A percentile compares a stretch with the other conserved stretches of the same genome.
Evolutionary conservation across 2,329 filamentous ascomycete genomes (phyloP).

Genomic region (Colletotrichum scovillei): DNA sequence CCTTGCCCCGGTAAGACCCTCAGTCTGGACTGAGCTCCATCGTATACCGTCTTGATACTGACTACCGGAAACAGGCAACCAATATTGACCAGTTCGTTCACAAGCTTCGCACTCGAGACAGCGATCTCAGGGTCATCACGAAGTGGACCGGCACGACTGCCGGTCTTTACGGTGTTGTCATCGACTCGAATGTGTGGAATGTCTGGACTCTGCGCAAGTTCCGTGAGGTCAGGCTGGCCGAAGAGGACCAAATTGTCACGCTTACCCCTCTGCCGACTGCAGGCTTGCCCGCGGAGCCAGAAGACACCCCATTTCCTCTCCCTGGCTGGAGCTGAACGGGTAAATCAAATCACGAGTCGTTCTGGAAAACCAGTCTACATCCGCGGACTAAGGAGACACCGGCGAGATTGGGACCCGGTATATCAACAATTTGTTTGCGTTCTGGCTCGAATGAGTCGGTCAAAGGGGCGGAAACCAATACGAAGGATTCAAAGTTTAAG

Average conservation of each 20-base stretch:
- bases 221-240: slow-evolving; percentile 11
- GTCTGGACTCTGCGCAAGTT: background rate
- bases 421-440: no score
- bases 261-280: background rate
- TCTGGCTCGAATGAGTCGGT: no score
- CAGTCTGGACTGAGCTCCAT: background rate
- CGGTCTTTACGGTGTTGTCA: slow-evolving; percentile 19
- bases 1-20: slow-evolving; percentile 13
- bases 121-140: background rate
- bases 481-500: no score
- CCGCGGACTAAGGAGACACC: background rate
- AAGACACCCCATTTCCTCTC: background rate
- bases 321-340: background rate
- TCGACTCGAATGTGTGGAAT: slow-evolving; percentile 17
- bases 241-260: slow-evolving; percentile 4
- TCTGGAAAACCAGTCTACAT: background rate
- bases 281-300: background rate
- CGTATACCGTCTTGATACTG: no score
- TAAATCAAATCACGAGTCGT: no score
- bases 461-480: no score
- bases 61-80: background rate
- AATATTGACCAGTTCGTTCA: slow-evolving; percentile 13
- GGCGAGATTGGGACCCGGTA: no score
- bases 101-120: background rate
- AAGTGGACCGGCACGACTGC: background rate